Conservation (phyloP, 306 rosid genomes). For the Rubus parviflorus region DNA sequence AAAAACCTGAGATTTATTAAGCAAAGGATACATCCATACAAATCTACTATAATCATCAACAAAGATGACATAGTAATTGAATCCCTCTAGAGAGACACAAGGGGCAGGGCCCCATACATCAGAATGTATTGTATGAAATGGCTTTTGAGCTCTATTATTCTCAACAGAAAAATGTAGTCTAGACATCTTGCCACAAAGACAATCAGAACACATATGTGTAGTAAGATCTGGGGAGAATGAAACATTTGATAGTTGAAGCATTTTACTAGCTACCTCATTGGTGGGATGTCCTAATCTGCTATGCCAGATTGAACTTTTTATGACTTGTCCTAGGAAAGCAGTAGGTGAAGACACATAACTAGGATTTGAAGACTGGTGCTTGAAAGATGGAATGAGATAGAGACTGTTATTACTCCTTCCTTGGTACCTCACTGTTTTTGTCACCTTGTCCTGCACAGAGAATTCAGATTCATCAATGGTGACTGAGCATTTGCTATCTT, state of each 20-base stretch:
- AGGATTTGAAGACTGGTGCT: too few species aligned
- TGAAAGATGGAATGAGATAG: too few species aligned
- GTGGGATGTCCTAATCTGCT: too few species aligned
- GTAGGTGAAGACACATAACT: too few species aligned
- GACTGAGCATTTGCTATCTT: background rate
- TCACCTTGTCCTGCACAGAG: background rate
- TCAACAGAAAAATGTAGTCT: background rate
- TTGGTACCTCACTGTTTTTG: background rate
- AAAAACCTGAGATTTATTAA: background rate
- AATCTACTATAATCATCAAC: background rate
- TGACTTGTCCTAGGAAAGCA: too few species aligned
- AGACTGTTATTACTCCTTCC: background rate
- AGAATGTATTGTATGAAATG: background rate
- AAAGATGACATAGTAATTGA: background rate
- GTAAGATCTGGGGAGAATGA: too few species aligned
- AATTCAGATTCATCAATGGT: background rate
- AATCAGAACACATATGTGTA: background rate
- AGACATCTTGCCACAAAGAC: background rate
- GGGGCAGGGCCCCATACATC: background rate
- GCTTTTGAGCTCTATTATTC: too few species aligned
- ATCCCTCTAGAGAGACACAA: background rate
- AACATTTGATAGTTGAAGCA: too few species aligned
- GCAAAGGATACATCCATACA: background rate
- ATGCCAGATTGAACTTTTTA: too few species aligned
- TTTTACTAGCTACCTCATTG: too few species aligned